Base-by-base conservation (phyloP, 352 stramenopile genomes). In the Phytophthora citrophthora region DNA sequence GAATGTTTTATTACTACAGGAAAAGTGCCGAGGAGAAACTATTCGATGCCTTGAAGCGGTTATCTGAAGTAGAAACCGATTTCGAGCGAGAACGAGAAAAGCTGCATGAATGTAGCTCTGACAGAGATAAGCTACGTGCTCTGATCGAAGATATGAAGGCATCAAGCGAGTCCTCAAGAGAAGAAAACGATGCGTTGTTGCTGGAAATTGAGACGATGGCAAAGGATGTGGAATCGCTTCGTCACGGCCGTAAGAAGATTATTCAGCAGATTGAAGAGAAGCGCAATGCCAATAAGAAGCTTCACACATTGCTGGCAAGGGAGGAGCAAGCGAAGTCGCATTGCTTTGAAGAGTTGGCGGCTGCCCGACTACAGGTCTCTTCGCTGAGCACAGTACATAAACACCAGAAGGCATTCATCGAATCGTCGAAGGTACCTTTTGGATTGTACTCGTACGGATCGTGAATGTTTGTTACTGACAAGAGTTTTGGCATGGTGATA, bases 241-340 rank as follows among this genome's bases (percentile, higher is more conserved):
- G 85, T 7, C 79, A 89, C 32, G 70, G 69, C 23, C 82, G 86
- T 6, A 93, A 92, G 62, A 95, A 93, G 59, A 74, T 89, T 13
- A 20, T 86, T 29, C 77, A 90, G 49, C 87, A 95, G 47, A 69
- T 94, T 26, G 82, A 92, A 32, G 86, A 94, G 31, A 93, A 91
- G 29, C 82, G 87, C n/a, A 89, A 79, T 20, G 72, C 78, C 12
- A 81, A 81, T 39, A 89, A 90, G 68, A 94, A 93, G 44, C 62
- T 93, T 48, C 73, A 91, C 43, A 82, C 72, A 3, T 66, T 91
- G 23, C 41, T 91, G 20, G 73, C 83, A 13, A 90, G 83, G 36
- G 81, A 91, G 29, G 74, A 88, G 32, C 83, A 92, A 45, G 73
- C 78, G 1, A 92, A 91, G 50, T 68, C 74, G 6, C 78, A 92